These are phyloP conservation scores for Globisporangium alternatum DNA, from an alignment of 352 stramenopile species.

Conservation along the genomic window DNA sequence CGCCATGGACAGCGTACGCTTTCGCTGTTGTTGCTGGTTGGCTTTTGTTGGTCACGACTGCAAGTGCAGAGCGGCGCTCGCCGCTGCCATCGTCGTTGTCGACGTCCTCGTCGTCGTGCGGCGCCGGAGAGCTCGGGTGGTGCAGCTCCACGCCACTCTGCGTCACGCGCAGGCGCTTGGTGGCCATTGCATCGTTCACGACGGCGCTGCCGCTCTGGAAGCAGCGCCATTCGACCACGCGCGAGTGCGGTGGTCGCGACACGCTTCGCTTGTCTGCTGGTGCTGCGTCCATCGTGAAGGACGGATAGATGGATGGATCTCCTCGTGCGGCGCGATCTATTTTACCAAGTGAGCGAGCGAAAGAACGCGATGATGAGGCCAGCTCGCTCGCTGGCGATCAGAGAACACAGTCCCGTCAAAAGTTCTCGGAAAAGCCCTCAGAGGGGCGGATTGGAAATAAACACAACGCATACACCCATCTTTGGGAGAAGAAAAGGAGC, in stretches of 20 bases:
- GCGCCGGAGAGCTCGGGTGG: neutral
- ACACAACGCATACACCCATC: neutral
- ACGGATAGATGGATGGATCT: neutral
- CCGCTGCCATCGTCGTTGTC: neutral
- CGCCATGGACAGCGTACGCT: conserved; percentile 16
- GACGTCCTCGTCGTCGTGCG: neutral
- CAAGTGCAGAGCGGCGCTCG: neutral
- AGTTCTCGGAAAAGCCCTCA: neutral
- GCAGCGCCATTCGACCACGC: conserved; percentile 10
- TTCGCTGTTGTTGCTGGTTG: conserved; percentile 2
- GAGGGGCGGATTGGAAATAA: neutral
- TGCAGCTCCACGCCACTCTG: conserved; percentile 10
- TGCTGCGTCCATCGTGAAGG: neutral
- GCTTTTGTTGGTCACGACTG: neutral
- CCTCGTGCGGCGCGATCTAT: neutral
- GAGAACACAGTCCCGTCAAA: neutral
- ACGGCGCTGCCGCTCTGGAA: conserved; percentile 1
- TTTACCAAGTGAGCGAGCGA: conserved; percentile 4
- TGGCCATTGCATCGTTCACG: neutral
- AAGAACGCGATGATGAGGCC: neutral
- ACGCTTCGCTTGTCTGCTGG: neutral
- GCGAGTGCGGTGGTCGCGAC: neutral
- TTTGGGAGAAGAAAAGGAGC: neutral
- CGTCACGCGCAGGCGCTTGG: conserved; percentile 7
- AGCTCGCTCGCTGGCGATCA: neutral